Evolutionary conservation across 192 early-diverging fungal species (phyloP).

Genomic region (Coemansia sp.): DNA sequence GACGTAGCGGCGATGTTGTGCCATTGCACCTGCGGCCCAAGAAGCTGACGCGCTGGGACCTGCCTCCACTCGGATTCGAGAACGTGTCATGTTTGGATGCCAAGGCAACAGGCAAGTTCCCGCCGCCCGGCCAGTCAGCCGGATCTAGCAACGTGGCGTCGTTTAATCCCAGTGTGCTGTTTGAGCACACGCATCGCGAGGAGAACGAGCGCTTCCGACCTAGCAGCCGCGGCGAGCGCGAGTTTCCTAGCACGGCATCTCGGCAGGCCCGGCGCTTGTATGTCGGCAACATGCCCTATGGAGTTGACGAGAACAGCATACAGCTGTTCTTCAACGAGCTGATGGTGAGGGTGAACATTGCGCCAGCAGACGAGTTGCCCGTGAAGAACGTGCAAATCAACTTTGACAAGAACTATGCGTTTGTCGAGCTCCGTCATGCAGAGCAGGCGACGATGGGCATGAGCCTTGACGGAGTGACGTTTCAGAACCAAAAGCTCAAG

Average conservation of each 20-base stretch:
- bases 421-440: slow-evolving; percentile 88
- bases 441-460: slow-evolving; percentile 90
- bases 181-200: slow-evolving; percentile 54
- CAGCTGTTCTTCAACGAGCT: slow-evolving; percentile 84
- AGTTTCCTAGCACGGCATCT: slow-evolving; percentile 50
- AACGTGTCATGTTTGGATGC: slow-evolving; percentile 79
- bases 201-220: slow-evolving; percentile 45
- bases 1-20: slow-evolving; percentile 48
- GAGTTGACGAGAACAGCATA: slow-evolving; percentile 67
- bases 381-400: slow-evolving; percentile 85
- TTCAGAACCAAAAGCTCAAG: slow-evolving; percentile 76
- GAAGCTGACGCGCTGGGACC: slow-evolving; percentile 91
- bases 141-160: slow-evolving; percentile 46
- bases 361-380: slow-evolving; percentile 63
- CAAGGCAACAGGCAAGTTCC: slow-evolving; percentile 74
- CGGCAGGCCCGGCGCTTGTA: slow-evolving; percentile 86
- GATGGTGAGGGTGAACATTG: slow-evolving; percentile 74
- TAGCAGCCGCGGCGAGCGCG: slow-evolving; percentile 44
- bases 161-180: slow-evolving; percentile 39
- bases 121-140: slow-evolving; percentile 30
- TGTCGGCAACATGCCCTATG: slow-evolving; percentile 85
- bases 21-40: slow-evolving; percentile 76
- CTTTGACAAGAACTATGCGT: slow-evolving; percentile 93
- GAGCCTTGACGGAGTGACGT: slow-evolving; percentile 89
- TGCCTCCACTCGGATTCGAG: slow-evolving; percentile 85